Percentiles rank a stretch among this genome's conserved stretches.
Evolutionary conservation across 139 green algal species (phyloP).

Genomic region (Picochlorum sp.): DNA sequence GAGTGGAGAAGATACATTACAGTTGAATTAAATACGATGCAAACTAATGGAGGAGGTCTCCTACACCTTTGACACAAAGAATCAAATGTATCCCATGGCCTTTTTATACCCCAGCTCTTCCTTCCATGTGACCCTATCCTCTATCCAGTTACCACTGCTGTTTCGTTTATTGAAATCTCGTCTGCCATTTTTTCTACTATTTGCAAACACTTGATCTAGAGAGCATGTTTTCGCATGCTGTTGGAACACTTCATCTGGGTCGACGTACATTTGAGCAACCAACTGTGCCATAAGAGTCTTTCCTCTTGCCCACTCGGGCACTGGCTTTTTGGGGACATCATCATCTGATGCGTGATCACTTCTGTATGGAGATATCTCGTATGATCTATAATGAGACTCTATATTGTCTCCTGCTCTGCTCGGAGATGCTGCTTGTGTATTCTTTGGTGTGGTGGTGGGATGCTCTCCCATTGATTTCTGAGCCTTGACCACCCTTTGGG

Average conservation of each 20-base stretch:
- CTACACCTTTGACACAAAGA: neutral
- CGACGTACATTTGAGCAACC: constrained; percentile 24
- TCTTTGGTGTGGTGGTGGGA: neutral
- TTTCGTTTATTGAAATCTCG: constrained; percentile 43
- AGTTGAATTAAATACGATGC: too few species aligned
- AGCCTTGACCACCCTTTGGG: too few species aligned
- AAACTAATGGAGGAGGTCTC: too few species aligned
- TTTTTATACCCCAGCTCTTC: constrained; percentile 54
- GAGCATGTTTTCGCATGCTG: constrained; percentile 57
- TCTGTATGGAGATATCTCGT: constrained; percentile 76
- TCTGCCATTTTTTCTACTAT: constrained; percentile 15
- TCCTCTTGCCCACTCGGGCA: constrained; percentile 60
- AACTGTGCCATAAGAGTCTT: constrained; percentile 38
- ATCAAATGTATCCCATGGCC: constrained; percentile 44
- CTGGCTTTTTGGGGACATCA: constrained; percentile 45
- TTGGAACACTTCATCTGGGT: constrained; percentile 67
- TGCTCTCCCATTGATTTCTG: too few species aligned
- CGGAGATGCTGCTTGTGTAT: neutral
- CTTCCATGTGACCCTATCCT: constrained; percentile 52
- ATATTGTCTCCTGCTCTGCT: constrained; percentile 1
- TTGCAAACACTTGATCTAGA: constrained; percentile 58
- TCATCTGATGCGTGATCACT: constrained; percentile 46
- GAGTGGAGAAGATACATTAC: too few species aligned
- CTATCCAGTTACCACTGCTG: constrained; percentile 63
- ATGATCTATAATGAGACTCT: constrained; percentile 21